phyloP scores from a whole-genome alignment of 2,329 filamentous ascomycete genomes.

The Alternaria brassicae region DNA sequence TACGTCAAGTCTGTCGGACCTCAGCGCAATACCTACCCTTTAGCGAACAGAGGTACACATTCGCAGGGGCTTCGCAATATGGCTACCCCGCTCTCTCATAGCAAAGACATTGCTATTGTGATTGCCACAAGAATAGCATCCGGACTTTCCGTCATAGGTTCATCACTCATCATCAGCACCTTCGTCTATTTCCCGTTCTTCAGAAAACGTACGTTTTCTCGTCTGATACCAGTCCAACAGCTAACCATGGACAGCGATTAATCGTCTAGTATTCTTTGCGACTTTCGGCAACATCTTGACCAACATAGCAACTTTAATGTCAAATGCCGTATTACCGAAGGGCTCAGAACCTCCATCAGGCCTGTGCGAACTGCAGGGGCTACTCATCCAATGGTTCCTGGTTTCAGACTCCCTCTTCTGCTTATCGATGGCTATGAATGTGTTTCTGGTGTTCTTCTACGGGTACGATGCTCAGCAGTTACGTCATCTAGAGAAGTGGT shows the following conservation, averaged over 20 bases:
- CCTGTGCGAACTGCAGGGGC: slow-evolving; percentile 77
- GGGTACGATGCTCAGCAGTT: slow-evolving; percentile 72
- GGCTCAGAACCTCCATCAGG: slow-evolving; percentile 52
- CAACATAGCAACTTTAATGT: slow-evolving; percentile 79
- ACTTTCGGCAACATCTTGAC: slow-evolving; percentile 81
- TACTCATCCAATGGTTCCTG: slow-evolving; percentile 79
- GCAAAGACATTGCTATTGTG: slow-evolving; percentile 57
- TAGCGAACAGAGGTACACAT: neutral
- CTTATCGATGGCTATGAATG: slow-evolving; percentile 75
- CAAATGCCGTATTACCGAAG: slow-evolving; percentile 63
- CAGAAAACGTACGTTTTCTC: slow-evolving; percentile 63
- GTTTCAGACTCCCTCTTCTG: slow-evolving; percentile 25
- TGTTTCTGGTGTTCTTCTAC: slow-evolving; percentile 80
- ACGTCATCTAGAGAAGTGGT: slow-evolving; percentile 72
- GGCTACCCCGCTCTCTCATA: slow-evolving; percentile 16
- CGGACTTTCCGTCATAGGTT: slow-evolving; percentile 73
- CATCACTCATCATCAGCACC: slow-evolving; percentile 73
- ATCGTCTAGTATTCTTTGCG: slow-evolving; percentile 82
- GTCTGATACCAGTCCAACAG: neutral
- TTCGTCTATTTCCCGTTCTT: slow-evolving; percentile 74
- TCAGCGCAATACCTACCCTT: neutral
- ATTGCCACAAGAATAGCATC: slow-evolving; percentile 73
- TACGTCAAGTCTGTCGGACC: neutral
- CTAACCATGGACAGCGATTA: slow-evolving; percentile 63
- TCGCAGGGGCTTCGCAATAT: slow-evolving; percentile 5